Evolutionary conservation across 352 stramenopile species (phyloP).

Genomic region (Pseudoperonospora humuli): DNA sequence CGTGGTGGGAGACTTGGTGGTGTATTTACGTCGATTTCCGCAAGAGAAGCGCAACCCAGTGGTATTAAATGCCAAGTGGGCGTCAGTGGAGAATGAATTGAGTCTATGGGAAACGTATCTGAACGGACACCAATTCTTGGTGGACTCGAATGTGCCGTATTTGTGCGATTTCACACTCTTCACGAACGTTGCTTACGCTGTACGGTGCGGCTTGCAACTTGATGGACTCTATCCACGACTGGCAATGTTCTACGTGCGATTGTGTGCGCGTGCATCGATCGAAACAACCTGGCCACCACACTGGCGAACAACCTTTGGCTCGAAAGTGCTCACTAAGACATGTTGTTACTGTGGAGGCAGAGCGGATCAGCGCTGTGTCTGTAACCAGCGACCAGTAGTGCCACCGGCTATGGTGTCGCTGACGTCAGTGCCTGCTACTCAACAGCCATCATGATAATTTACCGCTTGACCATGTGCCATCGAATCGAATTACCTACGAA

Average conservation of each 20-base stretch:
- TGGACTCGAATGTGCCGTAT: constrained; percentile 51
- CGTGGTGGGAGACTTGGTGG: constrained; percentile 69
- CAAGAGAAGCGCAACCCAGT: constrained; percentile 42
- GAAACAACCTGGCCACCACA: constrained; percentile 79
- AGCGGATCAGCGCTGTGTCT: constrained; percentile 27
- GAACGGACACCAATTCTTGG: constrained; percentile 50
- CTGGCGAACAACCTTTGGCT: constrained; percentile 66
- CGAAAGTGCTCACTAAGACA: constrained; percentile 69
- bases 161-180: constrained; percentile 80
- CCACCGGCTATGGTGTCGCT: constrained; percentile 6
- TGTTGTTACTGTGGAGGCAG: constrained; percentile 51
- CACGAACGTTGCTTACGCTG: constrained; percentile 80
- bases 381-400: constrained; percentile 21
- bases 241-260: constrained; percentile 69
- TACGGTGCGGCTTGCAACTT: constrained; percentile 76
- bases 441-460: constrained; percentile 25
- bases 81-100: constrained; percentile 56
- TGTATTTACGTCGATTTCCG: constrained; percentile 71
- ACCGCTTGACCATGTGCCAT: constrained; percentile 13
- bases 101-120: constrained; percentile 75
- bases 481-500: constrained; percentile 17
- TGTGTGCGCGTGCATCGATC: constrained; percentile 62
- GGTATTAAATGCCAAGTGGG: constrained; percentile 68
- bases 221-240: constrained; percentile 72
- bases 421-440: constrained; percentile 7